A percentile compares a stretch with the other conserved stretches of the same genome.
These are phyloP conservation scores for Thuja plicata DNA, from an alignment of 83 land plant species.

Conservation along the genomic window DNA sequence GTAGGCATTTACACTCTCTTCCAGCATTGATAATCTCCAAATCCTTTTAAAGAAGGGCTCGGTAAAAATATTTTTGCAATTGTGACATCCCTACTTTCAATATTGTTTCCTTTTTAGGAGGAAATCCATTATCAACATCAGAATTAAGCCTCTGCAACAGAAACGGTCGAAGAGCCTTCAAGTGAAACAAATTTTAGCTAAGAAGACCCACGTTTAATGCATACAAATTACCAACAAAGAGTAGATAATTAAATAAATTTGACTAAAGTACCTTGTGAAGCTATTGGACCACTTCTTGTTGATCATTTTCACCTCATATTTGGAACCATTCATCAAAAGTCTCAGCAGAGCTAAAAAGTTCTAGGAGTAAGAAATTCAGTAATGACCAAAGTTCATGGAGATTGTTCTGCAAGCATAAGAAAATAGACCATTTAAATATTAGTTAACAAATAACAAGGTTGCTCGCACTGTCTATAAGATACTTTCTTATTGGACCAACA, in stretches of 20 bases:
- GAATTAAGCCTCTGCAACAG: conserved; percentile 92
- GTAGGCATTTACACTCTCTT: conserved; percentile 95
- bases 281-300: no score
- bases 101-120: no score
- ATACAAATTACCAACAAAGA: background rate
- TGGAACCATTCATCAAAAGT: no score
- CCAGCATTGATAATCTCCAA: conserved; percentile 98
- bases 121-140: conserved; percentile 98
- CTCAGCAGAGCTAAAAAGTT: no score
- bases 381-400: conserved; percentile 99
- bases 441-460: no score
- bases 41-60: conserved; percentile 93
- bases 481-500: no score
- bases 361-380: conserved; percentile 93
- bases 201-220: background rate
- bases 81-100: no score
- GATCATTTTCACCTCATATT: no score
- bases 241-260: background rate
- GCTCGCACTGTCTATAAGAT: no score
- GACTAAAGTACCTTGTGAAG: no score
- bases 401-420: conserved; percentile 72
- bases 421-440: background rate
- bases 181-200: no score
- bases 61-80: conserved; percentile 92
- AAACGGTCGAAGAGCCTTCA: conserved; percentile 98